These are phyloP conservation scores for Coniochaeta pulveracea DNA, from an alignment of 2,329 filamentous ascomycete genomes.

Conservation along the genomic window DNA sequence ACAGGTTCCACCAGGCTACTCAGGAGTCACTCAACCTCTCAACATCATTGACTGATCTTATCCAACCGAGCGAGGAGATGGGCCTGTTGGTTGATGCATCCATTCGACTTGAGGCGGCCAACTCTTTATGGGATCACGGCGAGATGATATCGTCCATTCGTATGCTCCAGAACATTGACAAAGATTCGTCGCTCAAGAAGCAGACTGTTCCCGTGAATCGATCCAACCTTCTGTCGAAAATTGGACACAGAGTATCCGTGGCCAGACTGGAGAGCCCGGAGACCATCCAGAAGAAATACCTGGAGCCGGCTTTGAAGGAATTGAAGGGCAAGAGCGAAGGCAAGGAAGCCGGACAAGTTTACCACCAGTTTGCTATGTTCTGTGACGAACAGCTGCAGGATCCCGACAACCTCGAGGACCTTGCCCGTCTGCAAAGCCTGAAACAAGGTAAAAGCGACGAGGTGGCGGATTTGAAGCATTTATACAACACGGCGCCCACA, in stretches of 20 bases:
- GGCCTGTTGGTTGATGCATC: constrained; percentile 68
- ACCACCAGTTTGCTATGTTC: constrained; percentile 89
- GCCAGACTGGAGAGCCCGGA: constrained; percentile 87
- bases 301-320: constrained; percentile 74
- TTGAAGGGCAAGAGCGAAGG: constrained; percentile 58
- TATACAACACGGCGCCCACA: constrained; percentile 36
- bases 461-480: constrained; percentile 57
- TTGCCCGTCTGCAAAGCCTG: constrained; percentile 68
- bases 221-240: constrained; percentile 73
- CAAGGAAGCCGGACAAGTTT: constrained; percentile 73
- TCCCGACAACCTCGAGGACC: constrained; percentile 72
- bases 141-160: constrained; percentile 82
- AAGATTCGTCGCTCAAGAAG: constrained; percentile 46
- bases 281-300: constrained; percentile 75
- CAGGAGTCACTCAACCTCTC: constrained; percentile 83
- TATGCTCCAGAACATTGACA: constrained; percentile 68
- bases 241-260: constrained; percentile 80
- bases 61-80: constrained; percentile 55
- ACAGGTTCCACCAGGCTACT: constrained; percentile 66
- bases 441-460: constrained; percentile 74
- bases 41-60: constrained; percentile 69
- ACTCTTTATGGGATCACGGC: constrained; percentile 87
- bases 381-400: constrained; percentile 92
- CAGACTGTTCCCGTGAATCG: constrained; percentile 63
- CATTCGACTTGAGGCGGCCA: constrained; percentile 72